phyloP scores from a whole-genome alignment of 2,329 filamentous ascomycete genomes.

The Fusarium sp. region DNA sequence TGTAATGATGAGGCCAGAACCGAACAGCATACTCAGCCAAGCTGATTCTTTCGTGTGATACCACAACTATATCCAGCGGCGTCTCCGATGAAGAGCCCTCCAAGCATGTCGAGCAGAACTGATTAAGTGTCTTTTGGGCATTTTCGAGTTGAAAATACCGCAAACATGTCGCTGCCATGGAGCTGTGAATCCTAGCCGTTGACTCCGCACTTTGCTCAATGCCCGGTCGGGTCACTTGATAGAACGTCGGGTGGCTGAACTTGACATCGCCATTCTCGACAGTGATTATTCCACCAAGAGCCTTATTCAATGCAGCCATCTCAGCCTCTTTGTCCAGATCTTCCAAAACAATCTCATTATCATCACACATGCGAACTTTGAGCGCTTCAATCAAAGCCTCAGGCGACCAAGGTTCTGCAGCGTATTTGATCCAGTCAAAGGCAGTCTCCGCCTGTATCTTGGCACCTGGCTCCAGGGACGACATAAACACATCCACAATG shows the following conservation, averaged over 20 bases:
- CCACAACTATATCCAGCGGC: neutral
- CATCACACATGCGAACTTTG: accelerated
- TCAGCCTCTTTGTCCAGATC: neutral
- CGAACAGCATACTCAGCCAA: constrained; percentile 1
- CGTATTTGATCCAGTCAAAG: neutral
- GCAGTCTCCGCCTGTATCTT: neutral
- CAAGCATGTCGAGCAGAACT: neutral
- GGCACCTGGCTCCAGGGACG: neutral
- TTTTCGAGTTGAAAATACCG: neutral
- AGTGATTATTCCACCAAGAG: neutral
- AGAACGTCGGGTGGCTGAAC: neutral
- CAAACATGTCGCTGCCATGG: neutral
- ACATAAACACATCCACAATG: neutral
- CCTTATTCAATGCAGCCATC: neutral
- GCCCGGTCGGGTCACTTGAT: neutral
- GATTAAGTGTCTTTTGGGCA: neutral
- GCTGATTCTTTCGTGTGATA: neutral
- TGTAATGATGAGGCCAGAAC: neutral
- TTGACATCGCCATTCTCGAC: neutral
- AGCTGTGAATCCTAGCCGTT: neutral
- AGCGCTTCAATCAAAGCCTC: neutral
- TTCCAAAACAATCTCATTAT: neutral
- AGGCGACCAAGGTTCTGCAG: neutral
- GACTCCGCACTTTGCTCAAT: neutral
- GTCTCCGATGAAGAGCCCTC: neutral